These are phyloP conservation scores for Termitomyces sp. DNA, from an alignment of 1,284 basidiomycete species.

Conservation along the genomic window DNA sequence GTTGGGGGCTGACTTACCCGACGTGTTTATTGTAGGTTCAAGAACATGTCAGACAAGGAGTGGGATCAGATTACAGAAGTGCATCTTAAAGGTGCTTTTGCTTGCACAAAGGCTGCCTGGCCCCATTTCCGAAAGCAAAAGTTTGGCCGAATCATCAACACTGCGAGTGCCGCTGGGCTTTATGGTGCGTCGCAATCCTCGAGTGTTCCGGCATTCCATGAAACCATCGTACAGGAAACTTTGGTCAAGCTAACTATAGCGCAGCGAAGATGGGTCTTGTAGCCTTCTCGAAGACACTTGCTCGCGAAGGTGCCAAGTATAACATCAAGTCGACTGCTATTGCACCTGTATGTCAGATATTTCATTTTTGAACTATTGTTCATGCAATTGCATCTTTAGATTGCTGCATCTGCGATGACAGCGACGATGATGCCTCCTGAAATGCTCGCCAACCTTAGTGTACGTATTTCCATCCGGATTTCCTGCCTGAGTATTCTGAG, in stretches of 20 bases:
- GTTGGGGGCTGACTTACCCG: background rate
- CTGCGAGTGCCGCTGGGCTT: constrained; percentile 83
- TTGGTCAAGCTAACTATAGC: constrained; percentile 94
- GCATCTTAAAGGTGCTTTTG: constrained; percentile 91
- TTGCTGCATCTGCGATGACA: constrained; percentile 92
- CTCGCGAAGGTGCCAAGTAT: constrained; percentile 89
- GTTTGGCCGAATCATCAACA: constrained; percentile 90
- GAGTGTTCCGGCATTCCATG: background rate
- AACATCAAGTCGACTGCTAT: constrained; percentile 86
- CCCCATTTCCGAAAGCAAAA: constrained; percentile 94
- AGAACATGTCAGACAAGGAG: constrained; percentile 88
- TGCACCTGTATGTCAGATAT: constrained; percentile 68
- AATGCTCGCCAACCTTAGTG: constrained; percentile 87
- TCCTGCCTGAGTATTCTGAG: background rate
- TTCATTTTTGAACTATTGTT: background rate
- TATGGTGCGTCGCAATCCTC: constrained; percentile 49
- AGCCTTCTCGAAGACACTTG: constrained; percentile 89
- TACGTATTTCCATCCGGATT: constrained; percentile 23
- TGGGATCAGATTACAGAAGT: constrained; percentile 87
- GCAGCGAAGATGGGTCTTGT: constrained; percentile 89
- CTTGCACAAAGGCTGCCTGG: constrained; percentile 97
- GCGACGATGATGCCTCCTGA: constrained; percentile 97
- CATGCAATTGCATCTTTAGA: constrained; percentile 35
- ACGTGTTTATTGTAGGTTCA: constrained; percentile 51
- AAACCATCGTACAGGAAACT: constrained; percentile 64